Evolutionary conservation across 805 yeast species (phyloP).

Genomic region (Cyberlindnera meyerae): DNA sequence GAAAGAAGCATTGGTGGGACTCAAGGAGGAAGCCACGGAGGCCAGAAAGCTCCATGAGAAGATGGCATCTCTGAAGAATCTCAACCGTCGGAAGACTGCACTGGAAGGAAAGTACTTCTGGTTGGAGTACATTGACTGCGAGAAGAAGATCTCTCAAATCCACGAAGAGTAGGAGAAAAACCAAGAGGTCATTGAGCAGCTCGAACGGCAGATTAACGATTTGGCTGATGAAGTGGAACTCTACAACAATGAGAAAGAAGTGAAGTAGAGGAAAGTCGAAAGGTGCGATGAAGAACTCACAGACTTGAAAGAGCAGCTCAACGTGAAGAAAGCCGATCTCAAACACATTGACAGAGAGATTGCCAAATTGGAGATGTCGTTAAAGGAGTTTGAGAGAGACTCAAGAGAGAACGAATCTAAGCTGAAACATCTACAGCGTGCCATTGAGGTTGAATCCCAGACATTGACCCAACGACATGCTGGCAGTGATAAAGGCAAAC

Average conservation of each 20-base stretch:
- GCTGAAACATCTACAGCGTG: too few species aligned
- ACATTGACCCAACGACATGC: too few species aligned
- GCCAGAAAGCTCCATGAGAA: conserved; percentile 37
- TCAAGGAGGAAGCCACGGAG: conserved; percentile 37
- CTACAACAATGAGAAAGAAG: conserved; percentile 2
- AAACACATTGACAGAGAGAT: conserved; percentile 7
- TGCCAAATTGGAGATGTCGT: conserved; percentile 17
- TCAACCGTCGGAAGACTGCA: conserved; percentile 33
- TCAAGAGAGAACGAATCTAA: conserved; percentile 17
- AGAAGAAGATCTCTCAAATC: too few species aligned
- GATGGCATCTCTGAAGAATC: conserved; percentile 37
- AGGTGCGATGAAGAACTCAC: conserved; percentile 6
- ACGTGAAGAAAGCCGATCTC: conserved; percentile 8
- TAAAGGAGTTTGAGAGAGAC: conserved; percentile 16
- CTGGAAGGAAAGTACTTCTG: conserved; percentile 46
- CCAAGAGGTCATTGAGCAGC: conserved; percentile 13
- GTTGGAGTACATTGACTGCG: conserved; percentile 33
- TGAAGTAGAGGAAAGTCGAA: conserved; percentile 1
- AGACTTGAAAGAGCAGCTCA: conserved; percentile 15
- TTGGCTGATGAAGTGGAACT: conserved; percentile 6
- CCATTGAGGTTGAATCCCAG: too few species aligned
- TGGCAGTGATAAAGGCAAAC: too few species aligned
- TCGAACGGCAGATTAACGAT: conserved; percentile 10
- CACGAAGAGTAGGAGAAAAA: too few species aligned
- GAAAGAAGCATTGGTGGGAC: conserved; percentile 33